Percentiles rank a stretch among this genome's conserved stretches.
These are phyloP conservation scores for Talaromyces sp. DNA, from an alignment of 2,329 filamentous ascomycete genomes.

Conservation along the genomic window DNA sequence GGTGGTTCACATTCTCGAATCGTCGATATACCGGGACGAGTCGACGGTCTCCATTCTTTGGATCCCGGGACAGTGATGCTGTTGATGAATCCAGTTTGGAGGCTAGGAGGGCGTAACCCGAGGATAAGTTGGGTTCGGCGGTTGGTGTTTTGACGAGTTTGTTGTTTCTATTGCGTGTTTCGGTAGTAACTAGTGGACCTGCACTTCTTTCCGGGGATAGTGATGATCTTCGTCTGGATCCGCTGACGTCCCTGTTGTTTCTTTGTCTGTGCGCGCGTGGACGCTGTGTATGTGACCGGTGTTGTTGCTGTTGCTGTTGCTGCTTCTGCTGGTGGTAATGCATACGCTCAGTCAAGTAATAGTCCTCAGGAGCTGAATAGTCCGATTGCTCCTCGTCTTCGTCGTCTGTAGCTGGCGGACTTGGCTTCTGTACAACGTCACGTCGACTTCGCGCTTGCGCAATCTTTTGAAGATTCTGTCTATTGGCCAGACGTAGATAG, in stretches of 20 bases:
- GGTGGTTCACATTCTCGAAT: constrained; percentile 77
- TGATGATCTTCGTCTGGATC: constrained; percentile 22
- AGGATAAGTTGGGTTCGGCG: constrained; percentile 14
- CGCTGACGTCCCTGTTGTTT: constrained; percentile 18
- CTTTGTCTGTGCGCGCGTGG: not conserved
- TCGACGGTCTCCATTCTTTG: constrained; percentile 19
- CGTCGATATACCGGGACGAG: constrained; percentile 68
- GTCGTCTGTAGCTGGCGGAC: constrained; percentile 1
- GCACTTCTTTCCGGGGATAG: constrained; percentile 15
- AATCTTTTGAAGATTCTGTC: constrained; percentile 15
- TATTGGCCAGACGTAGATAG: constrained; percentile 26
- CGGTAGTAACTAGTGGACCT: constrained; percentile 5
- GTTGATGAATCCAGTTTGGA: constrained; percentile 28
- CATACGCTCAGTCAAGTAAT: constrained; percentile 25
- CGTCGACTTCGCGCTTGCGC: constrained; percentile 20
- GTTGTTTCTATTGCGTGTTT: not conserved
- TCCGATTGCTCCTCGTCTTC: constrained; percentile 27
- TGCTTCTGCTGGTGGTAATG: constrained; percentile 19
- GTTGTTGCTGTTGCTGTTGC: constrained; percentile 9
- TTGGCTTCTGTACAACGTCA: constrained; percentile 17
- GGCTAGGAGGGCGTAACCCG: constrained; percentile 34
- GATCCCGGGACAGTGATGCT: constrained; percentile 15
- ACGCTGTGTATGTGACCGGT: not conserved
- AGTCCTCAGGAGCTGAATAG: constrained; percentile 30
- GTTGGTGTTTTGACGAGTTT: not conserved